Evolutionary conservation across 148 eudicot species (phyloP).

Genomic region (Tetragonia tetragonoides): DNA sequence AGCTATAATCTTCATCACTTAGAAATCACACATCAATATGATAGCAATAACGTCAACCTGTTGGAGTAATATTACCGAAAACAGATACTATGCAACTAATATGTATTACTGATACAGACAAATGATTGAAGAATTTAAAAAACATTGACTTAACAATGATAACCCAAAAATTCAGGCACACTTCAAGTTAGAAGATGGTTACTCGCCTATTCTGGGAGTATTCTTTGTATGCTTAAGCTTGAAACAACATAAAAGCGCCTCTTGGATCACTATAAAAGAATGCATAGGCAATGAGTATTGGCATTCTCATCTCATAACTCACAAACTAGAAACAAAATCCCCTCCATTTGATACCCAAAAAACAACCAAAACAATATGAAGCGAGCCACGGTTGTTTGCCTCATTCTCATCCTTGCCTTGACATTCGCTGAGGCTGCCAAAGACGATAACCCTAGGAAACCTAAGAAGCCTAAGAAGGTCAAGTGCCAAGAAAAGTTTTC

Average conservation of each 20-base stretch:
- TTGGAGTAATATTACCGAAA: no score
- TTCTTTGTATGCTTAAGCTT: background rate
- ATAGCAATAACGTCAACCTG: no score
- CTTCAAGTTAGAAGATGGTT: background rate
- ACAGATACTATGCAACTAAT: no score
- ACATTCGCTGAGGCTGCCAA: slow-evolving; percentile 17
- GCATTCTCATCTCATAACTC: slow-evolving; percentile 34
- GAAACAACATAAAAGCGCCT: no score
- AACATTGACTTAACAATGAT: no score
- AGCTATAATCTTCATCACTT: no score
- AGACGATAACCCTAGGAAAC: no score
- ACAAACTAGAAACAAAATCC: background rate
- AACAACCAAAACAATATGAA: slow-evolving; percentile 5
- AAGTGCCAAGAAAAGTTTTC: slow-evolving; percentile 11
- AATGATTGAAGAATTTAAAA: no score
- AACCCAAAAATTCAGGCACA: background rate
- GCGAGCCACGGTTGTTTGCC: background rate
- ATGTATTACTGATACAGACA: no score
- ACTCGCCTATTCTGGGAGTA: background rate
- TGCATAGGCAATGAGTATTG: no score
- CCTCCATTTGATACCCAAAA: background rate
- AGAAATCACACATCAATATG: no score
- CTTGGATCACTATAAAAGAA: slow-evolving; percentile 8
- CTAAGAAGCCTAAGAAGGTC: slow-evolving; percentile 22
- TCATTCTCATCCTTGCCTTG: slow-evolving; percentile 5